These are phyloP conservation scores for Aspergillus amoenus DNA, from an alignment of 2,329 filamentous ascomycete genomes.

Conservation along the genomic window DNA sequence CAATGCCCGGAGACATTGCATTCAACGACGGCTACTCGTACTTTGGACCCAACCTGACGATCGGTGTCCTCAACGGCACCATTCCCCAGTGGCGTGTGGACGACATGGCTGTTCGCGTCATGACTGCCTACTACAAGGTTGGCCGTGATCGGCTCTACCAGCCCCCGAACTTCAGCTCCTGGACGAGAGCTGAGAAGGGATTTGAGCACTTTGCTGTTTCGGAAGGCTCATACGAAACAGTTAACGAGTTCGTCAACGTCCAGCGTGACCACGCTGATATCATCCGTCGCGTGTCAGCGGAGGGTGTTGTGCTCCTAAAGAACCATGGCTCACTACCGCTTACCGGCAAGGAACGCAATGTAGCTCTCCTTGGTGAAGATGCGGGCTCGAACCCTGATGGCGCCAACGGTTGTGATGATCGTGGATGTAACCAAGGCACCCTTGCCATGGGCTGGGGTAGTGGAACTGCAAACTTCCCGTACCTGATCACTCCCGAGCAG, in stretches of 20 bases:
- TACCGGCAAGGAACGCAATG: constrained; percentile 68
- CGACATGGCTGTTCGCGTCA: constrained; percentile 85
- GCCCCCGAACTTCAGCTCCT: constrained; percentile 82
- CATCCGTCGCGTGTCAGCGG: constrained; percentile 74
- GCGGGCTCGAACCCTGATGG: constrained; percentile 72
- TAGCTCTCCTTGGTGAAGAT: constrained; percentile 80
- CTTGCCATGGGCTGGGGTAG: constrained; percentile 65
- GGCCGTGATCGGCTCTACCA: constrained; percentile 53
- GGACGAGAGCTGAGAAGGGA: constrained; percentile 75
- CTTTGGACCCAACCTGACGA: constrained; percentile 85
- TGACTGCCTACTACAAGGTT: constrained; percentile 65
- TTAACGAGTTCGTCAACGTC: constrained; percentile 86
- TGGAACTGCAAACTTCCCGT: constrained; percentile 61
- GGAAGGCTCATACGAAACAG: constrained; percentile 58
- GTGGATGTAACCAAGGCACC: constrained; percentile 61
- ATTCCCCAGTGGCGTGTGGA: constrained; percentile 84
- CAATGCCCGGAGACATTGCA: constrained; percentile 77
- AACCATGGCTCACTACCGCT: constrained; percentile 75
- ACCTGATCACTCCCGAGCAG: constrained; percentile 61
- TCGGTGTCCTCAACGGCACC: constrained; percentile 85
- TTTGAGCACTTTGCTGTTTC: constrained; percentile 64
- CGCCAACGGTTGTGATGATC: constrained; percentile 75
- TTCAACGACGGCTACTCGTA: constrained; percentile 73
- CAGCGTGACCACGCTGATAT: constrained; percentile 68
- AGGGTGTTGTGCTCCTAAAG: constrained; percentile 86